Base-by-base conservation (phyloP, 495 filamentous ascomycete genomes). In the Podospora anserina region DNA sequence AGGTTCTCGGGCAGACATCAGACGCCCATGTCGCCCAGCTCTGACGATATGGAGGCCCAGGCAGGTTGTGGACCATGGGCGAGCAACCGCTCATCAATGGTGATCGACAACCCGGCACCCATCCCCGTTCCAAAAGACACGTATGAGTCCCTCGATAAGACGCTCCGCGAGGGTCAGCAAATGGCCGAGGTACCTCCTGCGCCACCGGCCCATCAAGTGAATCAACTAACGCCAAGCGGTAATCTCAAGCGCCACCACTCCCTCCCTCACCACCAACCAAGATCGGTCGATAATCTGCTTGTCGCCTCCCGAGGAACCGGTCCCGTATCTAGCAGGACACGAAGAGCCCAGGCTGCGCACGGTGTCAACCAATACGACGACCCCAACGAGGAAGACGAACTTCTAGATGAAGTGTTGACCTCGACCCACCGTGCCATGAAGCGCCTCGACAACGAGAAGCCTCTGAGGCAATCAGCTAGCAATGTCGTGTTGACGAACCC, bases 361-460 rank as follows among this genome's bases (percentile, higher is more conserved):
- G 88, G 88, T 27, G 87, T 92, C 68, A 89, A 88, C 16, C 91
- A 94, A 72, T 96, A 97, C 75, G 96, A 98, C 78, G 96, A 93
- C 4, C 92, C 96, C 0, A 93, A 97, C 74, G 95, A 99, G 78
- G 93, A 98, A 73, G 95, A 98, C 69, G 95, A 99, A 78, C 86
- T 99, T 15, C 82, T 97, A 13, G 93, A 97, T 73, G 95, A 98
- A 78, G 94, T 82, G 66, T 68, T 86, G 72, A 71, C 82, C 72
- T 81, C 81, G 49, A 83, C 84, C 4, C 81, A 81, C 20, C 72
- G 76, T 18, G 85, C 79, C 1, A 83, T 84, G 78, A 84, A 83
- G 67, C 78, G 77, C 60, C 75, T 86, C 49, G 82, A 86, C 70
- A 79, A 82, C 61, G 76, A 78, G 61, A 81, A 83, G 71, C 74